phyloP scores from a whole-genome alignment of 495 filamentous ascomycete species.

The Margaritispora aquatica region DNA sequence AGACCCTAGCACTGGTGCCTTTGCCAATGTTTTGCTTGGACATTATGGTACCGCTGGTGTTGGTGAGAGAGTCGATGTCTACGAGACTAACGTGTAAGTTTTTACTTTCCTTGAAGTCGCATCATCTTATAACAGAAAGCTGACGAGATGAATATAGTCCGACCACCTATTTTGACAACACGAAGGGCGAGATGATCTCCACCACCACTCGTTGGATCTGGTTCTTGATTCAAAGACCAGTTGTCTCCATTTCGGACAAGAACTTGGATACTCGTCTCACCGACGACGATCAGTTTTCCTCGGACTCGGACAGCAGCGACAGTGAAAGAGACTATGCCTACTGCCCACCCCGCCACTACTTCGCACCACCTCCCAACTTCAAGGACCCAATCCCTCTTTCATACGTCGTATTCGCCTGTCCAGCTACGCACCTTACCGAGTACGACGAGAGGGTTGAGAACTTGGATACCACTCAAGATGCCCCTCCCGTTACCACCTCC shows the following conservation, averaged over 20 bases:
- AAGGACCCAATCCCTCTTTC: conserved; percentile 7
- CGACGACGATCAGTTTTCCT: no score
- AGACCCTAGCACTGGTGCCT: conserved; percentile 1
- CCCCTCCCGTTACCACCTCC: not conserved
- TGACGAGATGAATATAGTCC: conserved; percentile 7
- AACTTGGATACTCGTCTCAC: not conserved
- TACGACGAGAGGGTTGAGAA: not conserved
- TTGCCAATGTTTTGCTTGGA: conserved; percentile 6
- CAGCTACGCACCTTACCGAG: conserved; percentile 6
- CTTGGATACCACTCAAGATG: not conserved
- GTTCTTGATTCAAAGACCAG: conserved; percentile 16
- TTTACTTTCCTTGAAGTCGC: not conserved
- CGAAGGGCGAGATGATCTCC: not conserved
- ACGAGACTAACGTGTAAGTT: conserved; percentile 21
- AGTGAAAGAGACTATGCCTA: not conserved
- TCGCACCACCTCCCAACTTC: conserved; percentile 15
- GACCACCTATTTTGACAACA: not conserved
- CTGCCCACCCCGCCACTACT: no score
- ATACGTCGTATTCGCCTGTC: conserved; percentile 21
- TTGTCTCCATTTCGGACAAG: not conserved
- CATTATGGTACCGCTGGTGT: conserved; percentile 7
- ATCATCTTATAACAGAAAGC: no score
- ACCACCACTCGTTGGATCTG: conserved; percentile 14
- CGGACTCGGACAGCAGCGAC: not conserved
- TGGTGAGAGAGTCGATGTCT: conserved; percentile 9